These are phyloP conservation scores for Fusarium sp. DNA, from an alignment of 2,329 filamentous ascomycete species.

Conservation along the genomic window DNA sequence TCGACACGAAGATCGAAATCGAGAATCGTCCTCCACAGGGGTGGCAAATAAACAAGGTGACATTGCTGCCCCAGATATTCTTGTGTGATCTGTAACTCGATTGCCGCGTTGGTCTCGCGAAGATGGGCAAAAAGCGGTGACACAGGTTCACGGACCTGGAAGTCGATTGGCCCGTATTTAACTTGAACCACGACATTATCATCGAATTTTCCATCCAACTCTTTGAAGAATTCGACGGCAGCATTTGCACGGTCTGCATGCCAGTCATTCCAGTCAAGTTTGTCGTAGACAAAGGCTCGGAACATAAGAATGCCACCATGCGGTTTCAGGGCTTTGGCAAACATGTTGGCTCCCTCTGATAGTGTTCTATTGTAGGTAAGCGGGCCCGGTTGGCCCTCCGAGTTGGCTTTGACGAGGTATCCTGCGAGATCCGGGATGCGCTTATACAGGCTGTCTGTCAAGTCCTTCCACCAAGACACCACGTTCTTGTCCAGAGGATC, in stretches of 20 bases:
- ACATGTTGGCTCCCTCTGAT: constrained; percentile 62
- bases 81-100: constrained; percentile 77
- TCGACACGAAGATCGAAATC: constrained; percentile 78
- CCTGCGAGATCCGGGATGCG: constrained; percentile 77
- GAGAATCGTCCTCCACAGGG: constrained; percentile 77
- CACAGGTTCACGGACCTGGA: constrained; percentile 78
- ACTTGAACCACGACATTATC: constrained; percentile 81
- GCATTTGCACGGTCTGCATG: constrained; percentile 77
- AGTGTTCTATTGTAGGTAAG: constrained; percentile 79
- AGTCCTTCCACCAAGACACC: constrained; percentile 73
- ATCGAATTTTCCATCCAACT: constrained; percentile 75
- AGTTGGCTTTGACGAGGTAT: constrained; percentile 80
- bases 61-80: constrained; percentile 81
- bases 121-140: constrained; percentile 74
- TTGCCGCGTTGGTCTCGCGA: constrained; percentile 62
- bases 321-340: constrained; percentile 70
- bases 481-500: constrained; percentile 75
- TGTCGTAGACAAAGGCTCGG: constrained; percentile 79
- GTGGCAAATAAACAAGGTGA: constrained; percentile 77
- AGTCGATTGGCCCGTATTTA: constrained; percentile 82
- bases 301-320: constrained; percentile 77
- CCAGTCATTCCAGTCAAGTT: constrained; percentile 66
- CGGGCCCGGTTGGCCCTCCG: constrained; percentile 79
- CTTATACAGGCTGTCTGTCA: constrained; percentile 72
- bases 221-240: constrained; percentile 76